phyloP scores from a whole-genome alignment of 441 rosid species.

The Erysimum cheiri region DNA sequence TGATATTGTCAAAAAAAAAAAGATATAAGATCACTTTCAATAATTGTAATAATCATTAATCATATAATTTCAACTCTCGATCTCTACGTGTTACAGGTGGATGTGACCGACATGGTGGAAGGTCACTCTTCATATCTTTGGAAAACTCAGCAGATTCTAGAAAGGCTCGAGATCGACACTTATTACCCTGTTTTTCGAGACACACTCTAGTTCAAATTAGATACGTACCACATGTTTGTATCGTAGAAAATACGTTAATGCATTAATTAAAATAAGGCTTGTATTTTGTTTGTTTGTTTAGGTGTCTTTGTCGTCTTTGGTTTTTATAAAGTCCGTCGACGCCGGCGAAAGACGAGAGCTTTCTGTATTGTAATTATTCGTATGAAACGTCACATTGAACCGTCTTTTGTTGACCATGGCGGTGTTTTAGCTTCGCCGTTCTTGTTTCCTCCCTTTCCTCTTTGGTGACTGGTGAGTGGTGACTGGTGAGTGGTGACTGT shows the following conservation, averaged over 20 bases:
- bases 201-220: slow-evolving; percentile 31
- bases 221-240: slow-evolving; percentile 17
- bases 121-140: slow-evolving; percentile 78
- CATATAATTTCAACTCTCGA: slow-evolving; percentile 1
- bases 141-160: slow-evolving; percentile 57
- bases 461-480: not conserved
- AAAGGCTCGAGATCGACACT: slow-evolving; percentile 69
- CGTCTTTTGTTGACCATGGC: slow-evolving; percentile 12
- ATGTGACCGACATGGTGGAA: slow-evolving; percentile 65
- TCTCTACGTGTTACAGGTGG: slow-evolving; percentile 51
- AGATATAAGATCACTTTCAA: slow-evolving; percentile 27
- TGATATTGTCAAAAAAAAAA: not conserved
- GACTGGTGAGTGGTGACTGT: not conserved
- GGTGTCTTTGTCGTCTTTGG: slow-evolving; percentile 1
- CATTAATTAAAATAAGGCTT: not conserved
- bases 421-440: not conserved
- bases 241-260: not conserved
- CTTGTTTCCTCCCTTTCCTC: not conserved
- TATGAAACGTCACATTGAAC: slow-evolving; percentile 8
- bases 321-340: not conserved
- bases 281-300: slow-evolving; percentile 14
- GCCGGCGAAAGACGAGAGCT: slow-evolving; percentile 25
- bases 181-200: slow-evolving; percentile 63
- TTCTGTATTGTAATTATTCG: slow-evolving; percentile 11
- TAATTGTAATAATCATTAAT: not conserved